Conservation (phyloP, 2,329 filamentous ascomycete genomes). For the Penicillium sp. region DNA sequence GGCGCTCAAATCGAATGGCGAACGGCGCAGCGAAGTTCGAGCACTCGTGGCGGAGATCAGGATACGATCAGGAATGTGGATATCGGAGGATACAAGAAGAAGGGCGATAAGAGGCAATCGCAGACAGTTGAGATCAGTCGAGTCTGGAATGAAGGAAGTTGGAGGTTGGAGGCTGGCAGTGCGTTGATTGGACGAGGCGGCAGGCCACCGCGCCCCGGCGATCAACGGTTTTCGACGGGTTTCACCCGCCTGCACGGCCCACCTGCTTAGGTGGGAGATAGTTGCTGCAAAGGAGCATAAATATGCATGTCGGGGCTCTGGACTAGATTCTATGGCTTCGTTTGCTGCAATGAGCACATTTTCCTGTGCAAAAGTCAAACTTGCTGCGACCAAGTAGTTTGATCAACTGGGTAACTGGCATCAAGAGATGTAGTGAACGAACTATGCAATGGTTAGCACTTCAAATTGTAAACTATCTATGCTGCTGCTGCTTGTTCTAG, state of each 20-base stretch:
- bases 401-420: too few species aligned
- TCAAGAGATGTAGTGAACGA: too few species aligned
- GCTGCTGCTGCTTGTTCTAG: background rate
- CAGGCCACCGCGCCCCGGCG: constrained; percentile 15
- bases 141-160: constrained; percentile 4
- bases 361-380: background rate
- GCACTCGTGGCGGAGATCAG: constrained; percentile 1
- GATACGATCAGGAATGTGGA: background rate
- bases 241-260: constrained; percentile 3
- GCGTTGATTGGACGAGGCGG: constrained; percentile 20
- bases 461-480: background rate
- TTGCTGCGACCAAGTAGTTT: too few species aligned
- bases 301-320: background rate
- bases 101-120: background rate
- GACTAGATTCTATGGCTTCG: background rate
- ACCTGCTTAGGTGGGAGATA: background rate
- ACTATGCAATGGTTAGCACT: background rate
- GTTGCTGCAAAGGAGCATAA: too few species aligned
- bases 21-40: constrained; percentile 12
- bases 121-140: background rate
- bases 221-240: constrained; percentile 12
- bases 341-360: background rate
- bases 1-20: constrained; percentile 4
- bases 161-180: constrained; percentile 20
- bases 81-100: background rate